Percentiles rank a stretch among this genome's conserved stretches.
Conservation (phyloP, 1,284 basidiomycete species). For the Schizophyllum amplum region DNA sequence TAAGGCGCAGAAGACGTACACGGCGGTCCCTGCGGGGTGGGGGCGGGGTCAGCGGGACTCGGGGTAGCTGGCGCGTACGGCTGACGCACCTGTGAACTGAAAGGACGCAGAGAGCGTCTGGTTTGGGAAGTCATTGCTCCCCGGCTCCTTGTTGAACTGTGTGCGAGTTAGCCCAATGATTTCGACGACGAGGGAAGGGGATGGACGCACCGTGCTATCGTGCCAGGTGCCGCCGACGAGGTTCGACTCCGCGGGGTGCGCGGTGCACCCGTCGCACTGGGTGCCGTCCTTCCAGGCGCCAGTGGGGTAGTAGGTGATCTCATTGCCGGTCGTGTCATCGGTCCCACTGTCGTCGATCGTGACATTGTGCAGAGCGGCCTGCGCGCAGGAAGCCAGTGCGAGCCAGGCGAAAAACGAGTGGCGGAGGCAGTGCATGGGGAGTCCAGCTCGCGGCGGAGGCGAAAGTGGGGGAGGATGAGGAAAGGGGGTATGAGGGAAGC, state of each 20-base stretch:
- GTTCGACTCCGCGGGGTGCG: slow-evolving; percentile 15
- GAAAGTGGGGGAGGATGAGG: slow-evolving; percentile 7
- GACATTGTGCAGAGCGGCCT: slow-evolving; percentile 24
- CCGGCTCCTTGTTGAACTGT: slow-evolving; percentile 14
- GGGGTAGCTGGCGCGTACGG: slow-evolving; percentile 12
- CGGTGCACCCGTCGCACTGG: slow-evolving; percentile 17
- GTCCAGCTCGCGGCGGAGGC: slow-evolving; percentile 10
- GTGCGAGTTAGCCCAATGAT: background rate
- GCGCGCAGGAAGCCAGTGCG: slow-evolving; percentile 8
- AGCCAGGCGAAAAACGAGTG: slow-evolving; percentile 6
- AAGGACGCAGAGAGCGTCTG: slow-evolving; percentile 15
- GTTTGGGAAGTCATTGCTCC: slow-evolving; percentile 10
- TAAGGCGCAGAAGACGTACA: slow-evolving; percentile 24
- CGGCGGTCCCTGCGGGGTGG: slow-evolving; percentile 22
- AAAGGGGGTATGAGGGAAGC: background rate
- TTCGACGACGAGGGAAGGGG: too few species aligned
- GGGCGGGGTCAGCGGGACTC: slow-evolving; percentile 16
- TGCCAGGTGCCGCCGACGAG: slow-evolving; percentile 11
- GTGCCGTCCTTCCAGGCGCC: slow-evolving; percentile 21
- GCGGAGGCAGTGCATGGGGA: slow-evolving; percentile 8
- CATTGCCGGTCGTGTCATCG: slow-evolving; percentile 23
- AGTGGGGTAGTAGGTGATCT: slow-evolving; percentile 20
- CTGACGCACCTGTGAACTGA: slow-evolving; percentile 14
- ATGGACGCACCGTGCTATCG: slow-evolving; percentile 8
- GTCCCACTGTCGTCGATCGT: slow-evolving; percentile 37